These are phyloP conservation scores for Lactifluus subvellereus DNA, from an alignment of 768 basidiomycete genomes.

Conservation along the genomic window DNA sequence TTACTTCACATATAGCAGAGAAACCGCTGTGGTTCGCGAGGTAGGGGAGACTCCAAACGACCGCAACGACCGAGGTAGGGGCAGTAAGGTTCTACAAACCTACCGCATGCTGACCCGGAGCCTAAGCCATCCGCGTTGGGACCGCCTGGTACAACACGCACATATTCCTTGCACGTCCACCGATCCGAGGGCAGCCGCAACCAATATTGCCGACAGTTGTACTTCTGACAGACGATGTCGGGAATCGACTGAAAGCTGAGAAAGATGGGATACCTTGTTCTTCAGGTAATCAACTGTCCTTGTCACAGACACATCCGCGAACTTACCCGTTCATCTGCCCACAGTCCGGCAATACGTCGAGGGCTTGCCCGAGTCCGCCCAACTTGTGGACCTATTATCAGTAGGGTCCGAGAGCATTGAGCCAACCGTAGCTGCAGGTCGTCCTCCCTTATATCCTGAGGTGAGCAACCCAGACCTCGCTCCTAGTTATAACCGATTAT, in stretches of 20 bases:
- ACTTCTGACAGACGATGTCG: slow-evolving; percentile 85
- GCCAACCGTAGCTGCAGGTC: slow-evolving; percentile 47
- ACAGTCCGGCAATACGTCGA: slow-evolving; percentile 79
- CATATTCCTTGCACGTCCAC: slow-evolving; percentile 47
- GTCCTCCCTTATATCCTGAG: slow-evolving; percentile 66
- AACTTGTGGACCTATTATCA: slow-evolving; percentile 79
- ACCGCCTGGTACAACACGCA: slow-evolving; percentile 84
- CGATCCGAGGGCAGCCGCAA: slow-evolving; percentile 44
- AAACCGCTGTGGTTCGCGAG: slow-evolving; percentile 73
- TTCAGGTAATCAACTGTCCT: slow-evolving; percentile 45
- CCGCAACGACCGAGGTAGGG: slow-evolving; percentile 82
- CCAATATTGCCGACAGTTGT: slow-evolving; percentile 55
- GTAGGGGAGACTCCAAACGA: slow-evolving; percentile 87
- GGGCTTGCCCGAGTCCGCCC: slow-evolving; percentile 54
- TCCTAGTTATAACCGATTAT: neutral
- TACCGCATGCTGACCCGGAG: neutral
- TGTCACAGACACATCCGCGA: neutral
- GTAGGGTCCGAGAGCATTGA: slow-evolving; percentile 60
- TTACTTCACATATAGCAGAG: slow-evolving; percentile 37
- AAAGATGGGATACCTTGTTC: slow-evolving; percentile 52
- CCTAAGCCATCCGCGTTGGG: slow-evolving; percentile 78
- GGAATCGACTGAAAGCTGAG: slow-evolving; percentile 72
- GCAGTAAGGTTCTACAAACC: neutral
- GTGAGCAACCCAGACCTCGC: slow-evolving; percentile 35
- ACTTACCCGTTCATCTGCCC: neutral